phyloP scores from a whole-genome alignment of 208 protist species.

The Tritrichomonas foetus region DNA sequence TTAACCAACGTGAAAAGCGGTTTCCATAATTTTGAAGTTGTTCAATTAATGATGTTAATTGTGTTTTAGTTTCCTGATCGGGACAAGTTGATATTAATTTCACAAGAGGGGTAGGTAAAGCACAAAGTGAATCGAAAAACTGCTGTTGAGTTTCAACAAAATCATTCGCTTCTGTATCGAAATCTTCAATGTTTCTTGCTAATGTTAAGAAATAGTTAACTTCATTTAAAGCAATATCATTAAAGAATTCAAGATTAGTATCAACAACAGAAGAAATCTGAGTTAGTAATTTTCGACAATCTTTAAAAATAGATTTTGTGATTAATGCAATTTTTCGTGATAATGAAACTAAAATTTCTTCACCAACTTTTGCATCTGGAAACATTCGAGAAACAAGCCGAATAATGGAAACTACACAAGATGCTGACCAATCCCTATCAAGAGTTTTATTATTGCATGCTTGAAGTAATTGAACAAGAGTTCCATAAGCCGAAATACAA shows the following conservation, averaged over 20 bases:
- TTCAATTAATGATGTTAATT: background rate
- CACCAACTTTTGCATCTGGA: background rate
- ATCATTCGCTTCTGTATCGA: background rate
- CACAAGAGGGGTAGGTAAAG: background rate
- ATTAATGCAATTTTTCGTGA: background rate
- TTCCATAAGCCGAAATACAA: background rate
- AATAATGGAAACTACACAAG: background rate
- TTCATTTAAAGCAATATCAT: background rate
- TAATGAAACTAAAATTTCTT: background rate
- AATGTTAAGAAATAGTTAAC: background rate
- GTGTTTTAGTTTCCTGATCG: background rate
- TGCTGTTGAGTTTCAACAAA: background rate
- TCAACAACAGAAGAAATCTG: background rate
- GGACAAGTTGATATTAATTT: background rate
- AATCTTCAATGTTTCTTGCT: background rate
- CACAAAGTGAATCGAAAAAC: background rate
- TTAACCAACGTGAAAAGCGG: background rate
- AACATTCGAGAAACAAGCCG: background rate
- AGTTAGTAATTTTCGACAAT: background rate
- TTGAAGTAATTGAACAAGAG: background rate
- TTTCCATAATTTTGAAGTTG: background rate
- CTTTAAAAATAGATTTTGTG: background rate
- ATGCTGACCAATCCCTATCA: background rate
- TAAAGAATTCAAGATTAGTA: slow-evolving; percentile 28
- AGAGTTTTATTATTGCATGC: background rate